Conservation (phyloP, 2,329 filamentous ascomycete species). For the Alternaria brassicae region DNA sequence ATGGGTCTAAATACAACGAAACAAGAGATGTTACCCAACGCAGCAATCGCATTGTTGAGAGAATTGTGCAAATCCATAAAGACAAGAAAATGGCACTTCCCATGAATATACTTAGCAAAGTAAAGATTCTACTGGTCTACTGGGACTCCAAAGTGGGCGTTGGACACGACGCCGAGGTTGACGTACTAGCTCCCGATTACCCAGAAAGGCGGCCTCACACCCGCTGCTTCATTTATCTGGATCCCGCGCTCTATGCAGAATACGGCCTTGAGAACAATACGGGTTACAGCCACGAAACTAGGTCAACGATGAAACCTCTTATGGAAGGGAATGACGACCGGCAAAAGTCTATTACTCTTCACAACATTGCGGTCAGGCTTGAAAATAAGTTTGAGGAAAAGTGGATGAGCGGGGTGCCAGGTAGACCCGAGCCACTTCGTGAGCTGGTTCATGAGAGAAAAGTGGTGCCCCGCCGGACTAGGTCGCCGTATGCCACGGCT, state of each 20-base stretch:
- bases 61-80: constrained; percentile 12
- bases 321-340: constrained; percentile 11
- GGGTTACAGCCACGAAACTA: constrained; percentile 20
- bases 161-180: constrained; percentile 12
- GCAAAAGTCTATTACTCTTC: constrained; percentile 16
- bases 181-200: constrained; percentile 14
- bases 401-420: constrained; percentile 6
- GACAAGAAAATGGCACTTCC: constrained; percentile 7
- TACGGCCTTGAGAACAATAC: constrained; percentile 16
- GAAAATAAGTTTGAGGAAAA: constrained; percentile 19
- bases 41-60: constrained; percentile 19
- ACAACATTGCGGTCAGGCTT: constrained; percentile 19
- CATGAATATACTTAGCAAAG: constrained; percentile 16
- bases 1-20: constrained; percentile 6
- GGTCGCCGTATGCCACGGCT: background rate
- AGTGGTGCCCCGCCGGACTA: background rate
- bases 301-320: constrained; percentile 16
- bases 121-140: constrained; percentile 16
- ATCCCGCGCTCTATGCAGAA: constrained; percentile 7
- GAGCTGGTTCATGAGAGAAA: constrained; percentile 14
- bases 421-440: constrained; percentile 15
- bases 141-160: constrained; percentile 17
- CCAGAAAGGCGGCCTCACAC: constrained; percentile 6
- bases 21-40: constrained; percentile 15
- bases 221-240: constrained; percentile 17